A percentile compares a stretch with the other conserved stretches of the same genome.
Conservation (phyloP, 805 yeast genomes). For the Groenewaldozyma salmanticensis region DNA sequence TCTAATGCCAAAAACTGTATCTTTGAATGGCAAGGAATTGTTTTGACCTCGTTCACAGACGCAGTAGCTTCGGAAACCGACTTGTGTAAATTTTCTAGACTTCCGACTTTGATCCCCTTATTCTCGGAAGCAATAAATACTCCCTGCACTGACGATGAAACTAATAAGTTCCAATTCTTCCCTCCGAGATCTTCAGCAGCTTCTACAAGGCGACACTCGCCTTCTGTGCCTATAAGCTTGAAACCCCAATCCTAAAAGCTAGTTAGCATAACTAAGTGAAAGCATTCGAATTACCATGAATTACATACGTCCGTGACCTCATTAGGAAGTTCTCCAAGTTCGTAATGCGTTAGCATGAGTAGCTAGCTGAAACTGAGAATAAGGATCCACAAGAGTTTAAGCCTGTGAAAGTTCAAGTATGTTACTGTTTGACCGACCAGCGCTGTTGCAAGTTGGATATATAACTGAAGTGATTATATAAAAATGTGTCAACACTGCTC, state of each 20-base stretch:
- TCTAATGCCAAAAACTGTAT: constrained; percentile 16
- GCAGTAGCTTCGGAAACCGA: constrained; percentile 8
- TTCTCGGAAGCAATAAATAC: constrained; percentile 19
- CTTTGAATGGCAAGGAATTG: constrained; percentile 3
- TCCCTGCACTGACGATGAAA: constrained; percentile 19
- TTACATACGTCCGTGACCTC: constrained; percentile 9
- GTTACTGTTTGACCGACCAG: too few species aligned
- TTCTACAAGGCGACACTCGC: constrained; percentile 7
- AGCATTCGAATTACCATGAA: not conserved
- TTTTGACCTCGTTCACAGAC: constrained; percentile 1
- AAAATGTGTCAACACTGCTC: too few species aligned
- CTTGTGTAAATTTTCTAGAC: constrained; percentile 14
- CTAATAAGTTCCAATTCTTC: constrained; percentile 15
- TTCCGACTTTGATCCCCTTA: constrained; percentile 15
- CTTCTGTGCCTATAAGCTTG: constrained; percentile 7
- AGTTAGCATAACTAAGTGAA: not conserved
- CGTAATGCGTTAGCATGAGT: too few species aligned
- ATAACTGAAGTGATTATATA: too few species aligned
- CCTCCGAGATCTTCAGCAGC: constrained; percentile 14
- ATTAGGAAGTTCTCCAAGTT: constrained; percentile 9
- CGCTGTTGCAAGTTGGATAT: too few species aligned
- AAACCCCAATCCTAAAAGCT: constrained; percentile 21
- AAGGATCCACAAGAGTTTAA: too few species aligned
- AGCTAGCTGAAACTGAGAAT: too few species aligned
- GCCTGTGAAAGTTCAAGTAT: too few species aligned